These are phyloP conservation scores for Xylariaceae sp. DNA, from an alignment of 2,329 filamentous ascomycete species.

Conservation along the genomic window DNA sequence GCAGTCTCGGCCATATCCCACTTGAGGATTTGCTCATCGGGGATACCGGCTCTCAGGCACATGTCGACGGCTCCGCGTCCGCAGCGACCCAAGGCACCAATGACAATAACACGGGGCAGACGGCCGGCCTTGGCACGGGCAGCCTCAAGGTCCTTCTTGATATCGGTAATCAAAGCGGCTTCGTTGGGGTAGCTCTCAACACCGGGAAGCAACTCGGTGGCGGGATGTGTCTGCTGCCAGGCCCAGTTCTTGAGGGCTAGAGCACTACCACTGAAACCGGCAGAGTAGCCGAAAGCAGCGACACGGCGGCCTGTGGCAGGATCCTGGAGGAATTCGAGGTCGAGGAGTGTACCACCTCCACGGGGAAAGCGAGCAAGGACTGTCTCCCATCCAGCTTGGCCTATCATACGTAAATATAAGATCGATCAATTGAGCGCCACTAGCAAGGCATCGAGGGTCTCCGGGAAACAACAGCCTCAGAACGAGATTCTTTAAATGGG, in stretches of 20 bases:
- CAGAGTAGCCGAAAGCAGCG: constrained; percentile 67
- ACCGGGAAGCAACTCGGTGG: constrained; percentile 58
- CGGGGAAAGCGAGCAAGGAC: constrained; percentile 74
- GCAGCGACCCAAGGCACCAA: constrained; percentile 79
- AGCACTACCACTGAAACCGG: constrained; percentile 70
- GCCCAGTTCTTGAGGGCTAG: constrained; percentile 77
- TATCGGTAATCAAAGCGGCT: constrained; percentile 63
- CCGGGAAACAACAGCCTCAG: neutral
- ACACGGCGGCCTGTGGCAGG: constrained; percentile 61
- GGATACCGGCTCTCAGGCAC: constrained; percentile 67
- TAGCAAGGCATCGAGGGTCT: neutral
- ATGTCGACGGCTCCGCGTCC: constrained; percentile 79
- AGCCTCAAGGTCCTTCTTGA: constrained; percentile 64
- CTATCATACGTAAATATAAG: constrained; percentile 7
- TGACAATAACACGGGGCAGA: constrained; percentile 71
- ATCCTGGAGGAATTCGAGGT: constrained; percentile 82
- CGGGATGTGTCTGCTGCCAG: constrained; percentile 68
- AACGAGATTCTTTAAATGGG: neutral
- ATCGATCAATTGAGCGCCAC: neutral
- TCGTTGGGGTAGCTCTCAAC: constrained; percentile 70
- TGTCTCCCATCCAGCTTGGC: constrained; percentile 69
- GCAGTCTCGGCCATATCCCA: constrained; percentile 77
- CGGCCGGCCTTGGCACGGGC: constrained; percentile 61
- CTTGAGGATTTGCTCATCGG: constrained; percentile 59
- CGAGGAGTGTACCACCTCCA: constrained; percentile 71